Evolutionary conservation across 2,329 filamentous ascomycete genomes (phyloP), one percentile per base, ranked within the genome.

Genomic region (Ophiostoma novo-ulmi): DNA sequence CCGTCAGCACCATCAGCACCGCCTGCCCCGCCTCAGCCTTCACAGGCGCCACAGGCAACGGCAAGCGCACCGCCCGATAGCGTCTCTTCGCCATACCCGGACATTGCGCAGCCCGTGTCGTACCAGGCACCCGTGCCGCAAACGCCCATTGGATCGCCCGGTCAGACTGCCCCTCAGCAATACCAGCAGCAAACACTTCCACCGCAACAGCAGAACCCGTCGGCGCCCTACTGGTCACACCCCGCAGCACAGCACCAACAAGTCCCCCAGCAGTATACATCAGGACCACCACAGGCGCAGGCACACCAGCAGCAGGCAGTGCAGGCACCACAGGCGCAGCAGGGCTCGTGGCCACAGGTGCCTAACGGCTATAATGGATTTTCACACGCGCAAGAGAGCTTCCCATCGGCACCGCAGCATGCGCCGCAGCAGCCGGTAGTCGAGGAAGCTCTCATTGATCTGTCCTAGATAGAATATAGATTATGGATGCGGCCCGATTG

Each of bases 391-490:
- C 86, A 87, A 75, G 86, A 89, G 35, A 81, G 85, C 2, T 92
- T 92, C 76, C 90, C 91, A 1, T 82, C 85, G 2, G 87, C 86
- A 38, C 88, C 88, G 20, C 86, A 89, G 72, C 87, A 89, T 77
- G 84, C 86, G 38, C 87, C 86, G 69, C 83, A 79, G 77, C 82
- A 83, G 75, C 85, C 85, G 17, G 84, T 82, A 0, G 84, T 90
- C 66, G 91, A 94, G 79, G 92, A 94, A 79, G 90, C 88, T 71
- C 80, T 95, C 76, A 95, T 95, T 79, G 92, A 95, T 79, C 83
- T 94, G 67, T 76, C 22, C 36, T 69, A 35, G 35, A n/a, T 61
- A 26, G 52, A 58, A 10, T 13, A 13, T 58, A 13, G 52, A 58
- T 6, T 17, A 26, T 58, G 11, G 44, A 48, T 48, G 22, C 52